Evolutionary conservation across 2,329 filamentous ascomycete genomes (phyloP).

Genomic region (Bisporella sp.): DNA sequence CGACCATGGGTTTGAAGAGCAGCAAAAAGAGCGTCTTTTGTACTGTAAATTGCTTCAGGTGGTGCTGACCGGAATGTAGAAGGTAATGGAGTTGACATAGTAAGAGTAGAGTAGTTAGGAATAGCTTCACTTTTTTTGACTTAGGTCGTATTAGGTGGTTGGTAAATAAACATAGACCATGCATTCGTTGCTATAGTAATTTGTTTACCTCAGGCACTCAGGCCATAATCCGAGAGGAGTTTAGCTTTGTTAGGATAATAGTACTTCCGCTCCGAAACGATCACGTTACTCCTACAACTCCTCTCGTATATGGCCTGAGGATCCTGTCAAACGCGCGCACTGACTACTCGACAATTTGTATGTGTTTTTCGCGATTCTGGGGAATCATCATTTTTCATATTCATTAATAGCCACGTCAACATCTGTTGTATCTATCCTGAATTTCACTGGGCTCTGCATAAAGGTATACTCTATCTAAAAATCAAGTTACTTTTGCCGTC

Average conservation of each 20-base stretch:
- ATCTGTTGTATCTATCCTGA: neutral
- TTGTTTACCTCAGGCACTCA: conserved; percentile 2
- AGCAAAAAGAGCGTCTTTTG: neutral
- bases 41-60: neutral
- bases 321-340: conserved; percentile 3
- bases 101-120: too few relatives aligned
- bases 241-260: neutral
- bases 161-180: too few relatives aligned
- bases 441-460: conserved; percentile 2
- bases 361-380: conserved; percentile 2
- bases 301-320: conserved; percentile 5
- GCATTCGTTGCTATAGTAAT: too few relatives aligned
- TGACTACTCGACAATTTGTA: conserved; percentile 1
- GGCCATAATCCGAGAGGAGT: conserved; percentile 1
- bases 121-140: too few relatives aligned
- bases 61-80: too few relatives aligned
- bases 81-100: too few relatives aligned
- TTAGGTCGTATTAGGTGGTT: too few relatives aligned
- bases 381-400: conserved; percentile 2
- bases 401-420: conserved; percentile 1
- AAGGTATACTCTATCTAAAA: neutral
- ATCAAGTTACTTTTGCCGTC: neutral
- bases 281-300: conserved; percentile 3
- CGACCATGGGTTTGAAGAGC: neutral
- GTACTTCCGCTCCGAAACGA: conserved; percentile 4